These are phyloP conservation scores for Solanum paucissectum DNA, from an alignment of 257 asterid genomes.

Conservation along the genomic window DNA sequence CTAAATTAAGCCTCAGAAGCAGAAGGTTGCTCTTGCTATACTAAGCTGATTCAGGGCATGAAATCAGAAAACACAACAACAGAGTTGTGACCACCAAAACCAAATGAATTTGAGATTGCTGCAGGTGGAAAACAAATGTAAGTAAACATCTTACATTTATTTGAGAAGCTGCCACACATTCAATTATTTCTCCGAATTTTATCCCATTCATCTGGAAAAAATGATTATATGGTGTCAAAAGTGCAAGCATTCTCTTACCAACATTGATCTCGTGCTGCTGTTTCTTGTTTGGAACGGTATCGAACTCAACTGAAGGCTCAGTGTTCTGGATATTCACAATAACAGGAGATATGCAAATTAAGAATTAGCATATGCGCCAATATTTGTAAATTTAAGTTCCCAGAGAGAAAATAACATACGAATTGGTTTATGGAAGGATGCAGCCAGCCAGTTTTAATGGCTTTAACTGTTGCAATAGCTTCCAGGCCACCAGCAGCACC, in stretches of 20 bases:
- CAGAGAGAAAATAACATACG: no score
- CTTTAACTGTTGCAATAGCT: no score
- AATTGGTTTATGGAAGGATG: no score
- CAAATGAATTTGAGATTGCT: conserved; percentile 77
- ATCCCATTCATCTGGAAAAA: background rate
- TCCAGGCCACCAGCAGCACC: no score
- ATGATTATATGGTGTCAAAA: background rate
- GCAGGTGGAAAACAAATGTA: conserved; percentile 14
- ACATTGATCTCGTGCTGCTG: conserved; percentile 74
- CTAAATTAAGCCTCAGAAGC: background rate
- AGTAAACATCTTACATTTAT: background rate
- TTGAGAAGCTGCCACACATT: background rate
- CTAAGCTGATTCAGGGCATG: conserved; percentile 39
- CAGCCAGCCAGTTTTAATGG: no score
- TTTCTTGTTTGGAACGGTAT: conserved; percentile 65
- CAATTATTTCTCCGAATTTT: background rate
- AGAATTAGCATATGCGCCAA: background rate
- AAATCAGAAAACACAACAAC: conserved; percentile 61
- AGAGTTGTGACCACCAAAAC: conserved; percentile 83
- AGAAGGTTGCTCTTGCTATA: conserved; percentile 6
- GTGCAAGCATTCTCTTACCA: conserved; percentile 36
- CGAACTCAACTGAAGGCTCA: conserved; percentile 78
- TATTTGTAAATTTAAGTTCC: background rate
- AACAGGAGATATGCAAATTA: background rate
- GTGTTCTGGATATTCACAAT: conserved; percentile 44